Evolutionary conservation across 371 early-diverging fungal genomes (phyloP), one percentile per base, ranked within the genome.

Genomic region (Apophysomyces elegans): DNA sequence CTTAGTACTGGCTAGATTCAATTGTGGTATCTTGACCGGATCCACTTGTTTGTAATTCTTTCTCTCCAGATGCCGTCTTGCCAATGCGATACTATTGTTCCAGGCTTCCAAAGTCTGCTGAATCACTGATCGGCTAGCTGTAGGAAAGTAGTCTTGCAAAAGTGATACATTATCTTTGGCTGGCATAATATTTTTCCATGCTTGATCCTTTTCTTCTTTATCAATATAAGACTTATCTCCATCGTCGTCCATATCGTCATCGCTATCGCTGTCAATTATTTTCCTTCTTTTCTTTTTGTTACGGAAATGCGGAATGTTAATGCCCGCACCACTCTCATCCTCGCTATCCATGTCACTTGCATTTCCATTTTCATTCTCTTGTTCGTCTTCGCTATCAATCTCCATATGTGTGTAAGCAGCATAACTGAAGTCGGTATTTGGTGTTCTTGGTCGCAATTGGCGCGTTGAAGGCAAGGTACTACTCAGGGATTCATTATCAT

Each of bases 181-280:
- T n/a, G 54, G 54, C 54, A 50, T 16, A 21, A 50, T 50, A 21
- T 21, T 50, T 9, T 50, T 50, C 54, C 54, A 50, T 7, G 21
- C 54, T 21, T 50, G n/a, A 7, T 50, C 54, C 54, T 50, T 50
- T 21, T 50, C 54, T 50, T 50, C 54, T 21, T 50, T 35, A 50
- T 50, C 54, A 21, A 50, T 32, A 8, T 50, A 50, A 2, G 21
- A 21, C 2, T 50, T 50, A 21, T 50, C 54, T 32, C 21, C 54
- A 50, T 41, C 41, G 41, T 41, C 41, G 41, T 50, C 54, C 54
- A 50, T 50, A 50, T 50, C 35, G 1, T 50, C 54, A 21, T 50
- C 54, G 32, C 21, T 16, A 21, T 21, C 21, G 11, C 54, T 50
- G 11, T 50, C 54, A 35, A 50, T 50, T 21, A 50, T 50, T 50